phyloP scores from a whole-genome alignment of 2,329 filamentous ascomycete genomes.

The Botryosphaeria dothidea region DNA sequence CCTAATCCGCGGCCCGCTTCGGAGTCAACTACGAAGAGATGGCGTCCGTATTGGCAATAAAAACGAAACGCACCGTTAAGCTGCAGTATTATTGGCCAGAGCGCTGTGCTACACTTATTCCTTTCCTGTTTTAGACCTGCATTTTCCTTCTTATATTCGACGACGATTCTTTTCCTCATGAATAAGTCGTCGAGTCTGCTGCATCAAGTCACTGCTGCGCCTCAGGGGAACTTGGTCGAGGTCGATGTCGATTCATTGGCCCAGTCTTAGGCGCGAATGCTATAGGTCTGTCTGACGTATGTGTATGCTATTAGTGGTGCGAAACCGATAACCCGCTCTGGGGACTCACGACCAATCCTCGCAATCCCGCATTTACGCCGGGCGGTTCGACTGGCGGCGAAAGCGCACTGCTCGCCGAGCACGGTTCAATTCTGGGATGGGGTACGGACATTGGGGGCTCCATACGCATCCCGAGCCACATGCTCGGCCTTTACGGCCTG shows the following conservation, averaged over 20 bases:
- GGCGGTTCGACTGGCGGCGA: slow-evolving; percentile 65
- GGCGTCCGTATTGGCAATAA: slow-evolving; percentile 1
- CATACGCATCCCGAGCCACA: slow-evolving; percentile 54
- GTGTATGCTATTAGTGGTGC: slow-evolving; percentile 45
- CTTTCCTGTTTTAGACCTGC: background rate
- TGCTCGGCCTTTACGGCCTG: slow-evolving; percentile 31
- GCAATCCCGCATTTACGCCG: slow-evolving; percentile 45
- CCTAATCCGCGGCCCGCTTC: background rate
- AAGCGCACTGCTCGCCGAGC: slow-evolving; percentile 56
- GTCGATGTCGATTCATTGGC: no score
- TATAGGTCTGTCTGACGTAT: background rate
- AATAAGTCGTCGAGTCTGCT: background rate
- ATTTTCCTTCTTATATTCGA: background rate
- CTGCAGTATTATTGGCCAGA: background rate
- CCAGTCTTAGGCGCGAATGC: slow-evolving; percentile 21
- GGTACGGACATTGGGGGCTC: slow-evolving; percentile 61
- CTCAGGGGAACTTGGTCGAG: background rate
- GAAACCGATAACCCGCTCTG: slow-evolving; percentile 57
- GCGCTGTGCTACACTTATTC: background rate
- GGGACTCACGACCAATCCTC: slow-evolving; percentile 52
- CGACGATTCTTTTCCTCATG: background rate
- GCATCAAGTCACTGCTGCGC: background rate
- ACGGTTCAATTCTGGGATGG: slow-evolving; percentile 58
- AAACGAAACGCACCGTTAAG: slow-evolving; percentile 13
- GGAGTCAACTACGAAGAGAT: background rate